These are phyloP conservation scores for Coniferiporia sulphurascens DNA, from an alignment of 1,284 basidiomycete genomes.

Conservation along the genomic window DNA sequence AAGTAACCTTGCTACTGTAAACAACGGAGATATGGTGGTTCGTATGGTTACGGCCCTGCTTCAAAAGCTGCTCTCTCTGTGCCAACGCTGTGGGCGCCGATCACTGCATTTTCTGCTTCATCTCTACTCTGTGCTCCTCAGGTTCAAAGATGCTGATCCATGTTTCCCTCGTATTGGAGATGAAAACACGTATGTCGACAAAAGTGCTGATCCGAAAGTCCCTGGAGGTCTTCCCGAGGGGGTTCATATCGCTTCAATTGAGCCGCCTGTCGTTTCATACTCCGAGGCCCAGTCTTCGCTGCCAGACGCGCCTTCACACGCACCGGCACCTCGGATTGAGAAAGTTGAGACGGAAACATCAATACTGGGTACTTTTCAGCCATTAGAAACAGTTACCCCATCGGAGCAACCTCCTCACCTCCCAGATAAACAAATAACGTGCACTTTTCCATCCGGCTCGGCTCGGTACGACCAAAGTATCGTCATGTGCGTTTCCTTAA, in stretches of 20 bases:
- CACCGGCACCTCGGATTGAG: background rate
- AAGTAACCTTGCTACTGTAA: too few species aligned
- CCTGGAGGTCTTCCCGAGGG: too few species aligned
- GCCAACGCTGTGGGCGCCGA: background rate
- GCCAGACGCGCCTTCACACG: background rate
- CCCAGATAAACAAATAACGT: background rate
- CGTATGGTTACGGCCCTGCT: background rate
- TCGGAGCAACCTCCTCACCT: too few species aligned
- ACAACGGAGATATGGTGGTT: background rate
- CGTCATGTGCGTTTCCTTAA: background rate
- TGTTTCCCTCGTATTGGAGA: background rate
- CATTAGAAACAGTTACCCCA: background rate
- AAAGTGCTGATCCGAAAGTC: background rate
- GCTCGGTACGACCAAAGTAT: slow-evolving; percentile 4
- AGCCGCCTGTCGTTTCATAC: too few species aligned
- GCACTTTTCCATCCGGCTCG: background rate
- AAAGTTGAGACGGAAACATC: background rate
- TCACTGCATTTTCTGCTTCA: background rate
- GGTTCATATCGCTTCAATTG: too few species aligned
- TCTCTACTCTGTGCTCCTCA: background rate
- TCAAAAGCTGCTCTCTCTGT: background rate
- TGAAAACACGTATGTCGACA: background rate
- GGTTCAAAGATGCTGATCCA: background rate
- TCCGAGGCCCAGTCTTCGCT: too few species aligned
- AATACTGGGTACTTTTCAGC: background rate